These are phyloP conservation scores for Hymenoscyphus albidus DNA, from an alignment of 2,329 filamentous ascomycete genomes.

Conservation along the genomic window DNA sequence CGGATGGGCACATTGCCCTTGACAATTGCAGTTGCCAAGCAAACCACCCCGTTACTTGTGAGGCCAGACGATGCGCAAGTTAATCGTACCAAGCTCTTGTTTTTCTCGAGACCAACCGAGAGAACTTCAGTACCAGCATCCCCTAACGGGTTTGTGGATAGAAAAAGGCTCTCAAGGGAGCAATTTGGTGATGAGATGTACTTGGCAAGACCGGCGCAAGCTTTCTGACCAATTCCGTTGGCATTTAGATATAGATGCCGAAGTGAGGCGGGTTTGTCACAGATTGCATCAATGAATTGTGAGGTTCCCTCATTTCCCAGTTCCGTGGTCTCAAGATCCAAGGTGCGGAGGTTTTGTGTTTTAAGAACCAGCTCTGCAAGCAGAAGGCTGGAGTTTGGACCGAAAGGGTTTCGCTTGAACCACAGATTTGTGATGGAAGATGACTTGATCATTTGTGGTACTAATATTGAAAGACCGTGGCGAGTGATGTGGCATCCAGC, in stretches of 20 bases:
- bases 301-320: constrained; percentile 42
- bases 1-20: constrained; percentile 2
- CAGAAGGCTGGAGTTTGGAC: constrained; percentile 37
- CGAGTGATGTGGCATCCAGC: constrained; percentile 51
- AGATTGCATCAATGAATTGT: constrained; percentile 16
- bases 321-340: constrained; percentile 52
- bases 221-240: constrained; percentile 21
- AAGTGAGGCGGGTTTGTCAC: constrained; percentile 8
- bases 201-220: constrained; percentile 18
- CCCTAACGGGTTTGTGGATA: constrained; percentile 18
- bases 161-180: constrained; percentile 19
- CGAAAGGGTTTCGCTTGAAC: constrained; percentile 52
- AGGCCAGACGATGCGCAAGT: constrained; percentile 14
- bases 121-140: constrained; percentile 17
- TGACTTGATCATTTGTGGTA: constrained; percentile 43
- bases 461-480: constrained; percentile 40
- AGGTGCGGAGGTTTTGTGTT: constrained; percentile 42
- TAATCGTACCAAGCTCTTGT: constrained; percentile 15
- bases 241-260: constrained; percentile 21
- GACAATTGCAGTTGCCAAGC: constrained; percentile 11
- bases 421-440: constrained; percentile 47
- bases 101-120: constrained; percentile 13
- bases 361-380: constrained; percentile 44
- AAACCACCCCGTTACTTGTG: constrained; percentile 15
- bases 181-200: constrained; percentile 19